Evolutionary conservation across 352 stramenopile genomes (phyloP).

Genomic region (Phytopythium ostracodes): DNA sequence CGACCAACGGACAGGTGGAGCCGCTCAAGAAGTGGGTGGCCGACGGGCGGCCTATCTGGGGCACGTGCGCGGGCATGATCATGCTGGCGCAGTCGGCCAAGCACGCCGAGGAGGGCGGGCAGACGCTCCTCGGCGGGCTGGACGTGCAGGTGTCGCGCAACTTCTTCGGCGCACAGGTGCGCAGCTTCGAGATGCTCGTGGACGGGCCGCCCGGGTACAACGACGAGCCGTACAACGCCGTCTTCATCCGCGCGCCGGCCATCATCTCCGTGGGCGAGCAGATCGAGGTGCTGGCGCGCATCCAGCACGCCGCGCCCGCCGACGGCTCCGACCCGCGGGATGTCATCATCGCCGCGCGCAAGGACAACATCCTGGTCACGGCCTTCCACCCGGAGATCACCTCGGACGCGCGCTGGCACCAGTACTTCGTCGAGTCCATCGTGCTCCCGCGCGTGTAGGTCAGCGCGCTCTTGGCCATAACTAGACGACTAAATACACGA

Average conservation of each 20-base stretch:
- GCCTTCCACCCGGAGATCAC: slow-evolving; percentile 97
- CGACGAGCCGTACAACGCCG: slow-evolving; percentile 83
- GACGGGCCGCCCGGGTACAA: slow-evolving; percentile 54
- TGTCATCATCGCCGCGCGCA: slow-evolving; percentile 78
- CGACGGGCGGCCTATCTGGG: slow-evolving; percentile 87
- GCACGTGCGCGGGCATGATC: slow-evolving; percentile 97
- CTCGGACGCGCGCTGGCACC: slow-evolving; percentile 91
- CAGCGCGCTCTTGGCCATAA: too few species aligned
- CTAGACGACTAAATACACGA: background rate
- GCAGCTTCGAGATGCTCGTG: slow-evolving; percentile 66
- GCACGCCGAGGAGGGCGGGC: slow-evolving; percentile 87
- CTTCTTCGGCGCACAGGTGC: slow-evolving; percentile 96
- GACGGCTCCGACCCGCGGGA: slow-evolving; percentile 75
- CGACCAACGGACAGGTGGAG: slow-evolving; percentile 26
- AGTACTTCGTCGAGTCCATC: slow-evolving; percentile 90
- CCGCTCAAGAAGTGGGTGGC: slow-evolving; percentile 78
- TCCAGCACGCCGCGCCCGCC: slow-evolving; percentile 67
- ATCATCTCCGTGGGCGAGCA: slow-evolving; percentile 90
- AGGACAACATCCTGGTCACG: slow-evolving; percentile 92
- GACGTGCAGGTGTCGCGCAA: slow-evolving; percentile 96
- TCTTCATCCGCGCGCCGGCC: slow-evolving; percentile 97
- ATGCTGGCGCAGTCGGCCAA: slow-evolving; percentile 86
- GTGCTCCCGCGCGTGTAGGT: slow-evolving; percentile 40
- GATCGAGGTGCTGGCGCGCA: slow-evolving; percentile 89
- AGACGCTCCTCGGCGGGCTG: slow-evolving; percentile 93